Evolutionary conservation across 1,284 basidiomycete species (phyloP).

Genomic region (Clitocybe nebularis): DNA sequence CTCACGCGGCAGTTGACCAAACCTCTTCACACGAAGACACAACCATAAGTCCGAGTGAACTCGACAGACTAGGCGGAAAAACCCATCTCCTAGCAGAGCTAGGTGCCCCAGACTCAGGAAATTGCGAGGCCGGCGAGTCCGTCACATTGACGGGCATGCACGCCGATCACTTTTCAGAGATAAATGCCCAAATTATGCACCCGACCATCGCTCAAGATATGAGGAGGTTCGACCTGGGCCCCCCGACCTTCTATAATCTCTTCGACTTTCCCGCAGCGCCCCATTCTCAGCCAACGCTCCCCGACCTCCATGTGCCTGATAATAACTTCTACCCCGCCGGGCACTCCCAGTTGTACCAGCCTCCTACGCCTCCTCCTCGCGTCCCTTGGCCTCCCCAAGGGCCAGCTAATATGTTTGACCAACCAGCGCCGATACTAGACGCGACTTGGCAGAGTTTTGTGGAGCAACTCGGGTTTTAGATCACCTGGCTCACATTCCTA

Average conservation of each 20-base stretch:
- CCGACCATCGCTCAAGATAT: conserved; percentile 28
- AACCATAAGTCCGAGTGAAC: conserved; percentile 37
- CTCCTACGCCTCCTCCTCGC: conserved; percentile 2
- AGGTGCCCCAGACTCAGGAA: conserved; percentile 7
- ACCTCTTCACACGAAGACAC: conserved; percentile 24
- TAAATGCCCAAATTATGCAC: conserved; percentile 19
- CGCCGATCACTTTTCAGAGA: conserved; percentile 6
- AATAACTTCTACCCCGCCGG: conserved; percentile 5
- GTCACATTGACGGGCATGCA: conserved; percentile 13
- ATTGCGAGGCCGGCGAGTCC: conserved; percentile 15
- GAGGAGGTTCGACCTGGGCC: conserved; percentile 21
- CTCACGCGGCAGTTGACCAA: conserved; percentile 43
- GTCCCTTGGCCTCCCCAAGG: background rate
- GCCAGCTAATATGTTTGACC: conserved; percentile 11
- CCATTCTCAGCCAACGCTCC: conserved; percentile 1
- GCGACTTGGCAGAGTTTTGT: conserved; percentile 64
- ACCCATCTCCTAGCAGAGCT: conserved; percentile 40
- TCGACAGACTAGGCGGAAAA: conserved; percentile 61
- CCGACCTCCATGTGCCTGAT: conserved; percentile 9
- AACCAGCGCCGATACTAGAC: conserved; percentile 36
- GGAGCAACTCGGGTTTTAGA: conserved; percentile 61
- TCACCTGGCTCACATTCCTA: too few species aligned
- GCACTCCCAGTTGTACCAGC: conserved; percentile 7
- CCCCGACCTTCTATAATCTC: conserved; percentile 16
- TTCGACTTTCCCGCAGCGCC: conserved; percentile 22